Evolutionary conservation across 2,329 filamentous ascomycete genomes (phyloP).

Genomic region (Apiospora saccharicola): DNA sequence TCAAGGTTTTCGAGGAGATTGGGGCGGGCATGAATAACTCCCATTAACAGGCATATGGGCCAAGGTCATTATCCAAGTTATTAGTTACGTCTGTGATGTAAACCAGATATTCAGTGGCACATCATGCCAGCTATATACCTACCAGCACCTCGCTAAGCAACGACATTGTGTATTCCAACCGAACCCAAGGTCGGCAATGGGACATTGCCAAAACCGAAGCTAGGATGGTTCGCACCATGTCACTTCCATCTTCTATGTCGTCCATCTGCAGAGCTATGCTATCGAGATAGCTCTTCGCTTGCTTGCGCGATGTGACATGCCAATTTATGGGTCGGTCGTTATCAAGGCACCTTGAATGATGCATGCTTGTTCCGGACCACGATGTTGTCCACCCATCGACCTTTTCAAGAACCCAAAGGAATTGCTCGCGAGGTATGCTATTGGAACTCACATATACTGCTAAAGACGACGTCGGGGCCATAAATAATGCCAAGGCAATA

Average conservation of each 20-base stretch:
- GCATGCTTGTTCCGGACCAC: background rate
- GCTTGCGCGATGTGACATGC: constrained; percentile 2
- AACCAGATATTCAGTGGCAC: background rate
- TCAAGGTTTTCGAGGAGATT: constrained; percentile 69
- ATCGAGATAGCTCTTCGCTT: background rate
- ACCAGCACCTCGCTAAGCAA: background rate
- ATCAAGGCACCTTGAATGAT: background rate
- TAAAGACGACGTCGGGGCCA: background rate
- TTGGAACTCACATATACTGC: background rate
- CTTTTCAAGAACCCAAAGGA: background rate
- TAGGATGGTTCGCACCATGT: background rate
- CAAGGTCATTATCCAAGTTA: background rate
- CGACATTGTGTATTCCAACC: too few species aligned
- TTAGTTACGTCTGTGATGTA: background rate
- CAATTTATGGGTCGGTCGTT: background rate
- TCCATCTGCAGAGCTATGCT: background rate
- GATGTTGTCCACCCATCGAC: background rate
- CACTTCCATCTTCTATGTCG: background rate
- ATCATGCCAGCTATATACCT: background rate
- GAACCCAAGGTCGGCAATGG: background rate
- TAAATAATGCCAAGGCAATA: background rate
- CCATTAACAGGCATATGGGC: background rate
- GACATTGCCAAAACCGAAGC: background rate
- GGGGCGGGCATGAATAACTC: constrained; percentile 24
- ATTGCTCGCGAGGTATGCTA: background rate